These are phyloP conservation scores for Naegleria gruberi DNA, from an alignment of 208 protist genomes.

Conservation along the genomic window DNA sequence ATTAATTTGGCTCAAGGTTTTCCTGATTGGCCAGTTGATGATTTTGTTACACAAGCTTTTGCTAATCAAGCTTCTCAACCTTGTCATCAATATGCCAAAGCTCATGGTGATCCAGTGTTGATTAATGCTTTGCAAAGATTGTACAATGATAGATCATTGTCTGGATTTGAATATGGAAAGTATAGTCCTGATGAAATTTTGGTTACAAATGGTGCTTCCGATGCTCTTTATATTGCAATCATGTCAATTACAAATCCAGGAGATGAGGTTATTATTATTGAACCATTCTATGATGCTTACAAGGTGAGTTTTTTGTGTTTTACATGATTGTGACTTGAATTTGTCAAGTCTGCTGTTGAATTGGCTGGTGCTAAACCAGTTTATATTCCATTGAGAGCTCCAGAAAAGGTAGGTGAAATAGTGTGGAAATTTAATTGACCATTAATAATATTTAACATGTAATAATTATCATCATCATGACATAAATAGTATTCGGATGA, in stretches of 20 bases:
- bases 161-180: not conserved
- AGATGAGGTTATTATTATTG: constrained; percentile 79
- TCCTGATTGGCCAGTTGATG: constrained; percentile 61
- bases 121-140: constrained; percentile 49
- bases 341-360: constrained; percentile 49
- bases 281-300: constrained; percentile 83
- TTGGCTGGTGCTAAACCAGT: constrained; percentile 57
- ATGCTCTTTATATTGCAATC: constrained; percentile 62
- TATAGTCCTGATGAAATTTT: constrained; percentile 54
- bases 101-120: constrained; percentile 56
- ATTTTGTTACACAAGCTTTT: not conserved
- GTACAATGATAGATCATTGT: constrained; percentile 53
- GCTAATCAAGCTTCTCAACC: not conserved
- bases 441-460: constrained; percentile 32
- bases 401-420: not conserved
- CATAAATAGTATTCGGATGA: not conserved
- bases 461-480: constrained; percentile 4
- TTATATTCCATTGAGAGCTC: constrained; percentile 55
- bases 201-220: constrained; percentile 67
- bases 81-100: constrained; percentile 64
- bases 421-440: not conserved
- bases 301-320: not conserved
- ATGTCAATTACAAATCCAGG: constrained; percentile 67
- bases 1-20: constrained; percentile 83
- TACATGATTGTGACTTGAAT: not conserved